Conservation (phyloP, 208 protist genomes). For the Phytomonas sp. region DNA sequence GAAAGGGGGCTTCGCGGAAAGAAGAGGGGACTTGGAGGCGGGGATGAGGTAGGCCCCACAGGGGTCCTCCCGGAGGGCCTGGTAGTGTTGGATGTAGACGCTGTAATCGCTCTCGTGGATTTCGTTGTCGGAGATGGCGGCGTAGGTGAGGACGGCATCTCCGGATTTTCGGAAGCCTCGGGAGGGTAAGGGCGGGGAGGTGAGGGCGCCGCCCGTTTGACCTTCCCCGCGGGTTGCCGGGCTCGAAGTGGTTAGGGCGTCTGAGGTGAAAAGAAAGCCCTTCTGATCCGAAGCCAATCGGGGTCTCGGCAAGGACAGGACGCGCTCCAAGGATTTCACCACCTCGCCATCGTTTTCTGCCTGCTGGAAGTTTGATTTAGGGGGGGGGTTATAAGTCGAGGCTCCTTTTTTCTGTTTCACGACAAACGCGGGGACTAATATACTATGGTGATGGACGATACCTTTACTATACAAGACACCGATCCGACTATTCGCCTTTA, state of each 20-base stretch:
- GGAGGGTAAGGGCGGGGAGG: no score
- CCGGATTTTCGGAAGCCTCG: no score
- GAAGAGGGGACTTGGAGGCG: neutral
- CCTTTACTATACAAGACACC: conserved; percentile 51
- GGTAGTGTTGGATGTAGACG: conserved; percentile 34
- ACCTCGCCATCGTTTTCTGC: neutral
- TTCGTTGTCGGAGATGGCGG: conserved; percentile 28
- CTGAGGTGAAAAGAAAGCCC: no score
- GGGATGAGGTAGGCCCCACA: neutral
- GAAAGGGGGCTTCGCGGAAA: neutral
- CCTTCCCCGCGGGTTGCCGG: no score
- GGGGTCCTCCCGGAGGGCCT: conserved; percentile 17
- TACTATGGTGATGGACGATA: conserved; percentile 40
- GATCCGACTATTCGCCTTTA: conserved; percentile 43
- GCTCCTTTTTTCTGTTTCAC: conserved; percentile 7
- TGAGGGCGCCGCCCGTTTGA: no score
- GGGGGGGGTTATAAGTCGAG: neutral
- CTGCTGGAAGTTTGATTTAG: neutral
- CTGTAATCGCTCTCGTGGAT: conserved; percentile 31
- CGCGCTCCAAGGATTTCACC: neutral
- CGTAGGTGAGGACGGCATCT: neutral
- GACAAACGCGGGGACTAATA: conserved; percentile 24
- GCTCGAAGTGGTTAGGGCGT: no score
- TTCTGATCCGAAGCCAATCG: no score
- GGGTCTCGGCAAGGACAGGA: no score